These are phyloP conservation scores for Sideroxylon spinosum DNA, from an alignment of 179 eudicot genomes.

Conservation along the genomic window DNA sequence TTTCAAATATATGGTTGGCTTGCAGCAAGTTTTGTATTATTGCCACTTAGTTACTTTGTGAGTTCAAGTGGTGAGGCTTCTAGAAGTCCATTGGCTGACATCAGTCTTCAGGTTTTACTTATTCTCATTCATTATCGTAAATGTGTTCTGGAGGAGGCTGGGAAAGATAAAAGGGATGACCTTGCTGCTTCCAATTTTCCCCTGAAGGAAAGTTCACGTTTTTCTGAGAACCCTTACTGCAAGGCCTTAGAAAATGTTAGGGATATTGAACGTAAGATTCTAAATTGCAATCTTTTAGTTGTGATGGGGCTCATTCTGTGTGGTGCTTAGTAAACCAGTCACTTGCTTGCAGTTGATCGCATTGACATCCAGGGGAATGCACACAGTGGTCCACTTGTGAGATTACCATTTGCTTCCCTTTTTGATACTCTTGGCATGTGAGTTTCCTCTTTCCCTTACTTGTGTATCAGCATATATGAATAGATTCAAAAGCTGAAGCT, in stretches of 20 bases:
- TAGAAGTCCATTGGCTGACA: slow-evolving; percentile 60
- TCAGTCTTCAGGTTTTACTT: slow-evolving; percentile 75
- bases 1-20: slow-evolving; percentile 17
- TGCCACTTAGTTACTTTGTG: slow-evolving; percentile 65
- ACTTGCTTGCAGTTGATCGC: slow-evolving; percentile 67
- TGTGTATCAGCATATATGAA: not conserved
- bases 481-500: not conserved
- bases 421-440: slow-evolving; percentile 92
- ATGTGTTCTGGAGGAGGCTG: slow-evolving; percentile 39
- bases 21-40: slow-evolving; percentile 57
- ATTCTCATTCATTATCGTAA: slow-evolving; percentile 73
- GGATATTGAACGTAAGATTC: slow-evolving; percentile 73
- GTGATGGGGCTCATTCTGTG: not conserved
- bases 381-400: slow-evolving; percentile 58
- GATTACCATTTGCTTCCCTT: slow-evolving; percentile 84
- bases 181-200: slow-evolving; percentile 39
- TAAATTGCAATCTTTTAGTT: slow-evolving; percentile 12
- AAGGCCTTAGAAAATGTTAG: slow-evolving; percentile 76
- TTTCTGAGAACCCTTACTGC: slow-evolving; percentile 71
- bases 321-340: slow-evolving; percentile 22
- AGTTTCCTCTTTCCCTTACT: slow-evolving; percentile 32
- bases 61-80: slow-evolving; percentile 57
- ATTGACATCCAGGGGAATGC: slow-evolving; percentile 72
- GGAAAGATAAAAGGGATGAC: slow-evolving; percentile 32
- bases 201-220: slow-evolving; percentile 44